Percentiles rank a stretch among this genome's conserved stretches.
Evolutionary conservation across 164 flowering plant species (phyloP).

Genomic region (Dillenia suffruticosa): DNA sequence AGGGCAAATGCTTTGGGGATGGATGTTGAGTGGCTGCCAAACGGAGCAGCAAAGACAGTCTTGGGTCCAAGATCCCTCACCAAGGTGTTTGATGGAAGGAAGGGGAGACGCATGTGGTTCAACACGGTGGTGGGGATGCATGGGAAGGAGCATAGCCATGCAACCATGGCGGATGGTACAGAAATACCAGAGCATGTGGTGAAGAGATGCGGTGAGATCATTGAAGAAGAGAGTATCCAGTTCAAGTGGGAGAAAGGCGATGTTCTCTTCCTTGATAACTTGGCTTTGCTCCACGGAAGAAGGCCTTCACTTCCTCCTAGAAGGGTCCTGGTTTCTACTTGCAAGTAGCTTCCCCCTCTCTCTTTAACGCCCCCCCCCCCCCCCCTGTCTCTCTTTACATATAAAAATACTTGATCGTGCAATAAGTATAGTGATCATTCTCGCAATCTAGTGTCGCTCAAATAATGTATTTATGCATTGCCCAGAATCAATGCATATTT

Average conservation of each 20-base stretch:
- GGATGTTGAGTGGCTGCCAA: conserved; percentile 52
- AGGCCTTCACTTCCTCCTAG: conserved; percentile 63
- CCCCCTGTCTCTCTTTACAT: too few species aligned
- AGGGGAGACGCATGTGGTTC: conserved; percentile 59
- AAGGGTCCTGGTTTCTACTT: conserved; percentile 48
- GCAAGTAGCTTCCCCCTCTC: conserved; percentile 22
- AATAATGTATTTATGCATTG: too few species aligned
- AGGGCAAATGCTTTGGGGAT: conserved; percentile 55
- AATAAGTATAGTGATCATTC: too few species aligned
- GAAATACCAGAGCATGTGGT: conserved; percentile 41
- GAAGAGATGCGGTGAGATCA: conserved; percentile 48
- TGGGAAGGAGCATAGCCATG: conserved; percentile 48
- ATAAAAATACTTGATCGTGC: too few species aligned
- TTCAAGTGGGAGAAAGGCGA: conserved; percentile 66
- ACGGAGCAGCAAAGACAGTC: conserved; percentile 42
- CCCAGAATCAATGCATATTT: too few species aligned
- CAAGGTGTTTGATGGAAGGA: conserved; percentile 44
- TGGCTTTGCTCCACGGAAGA: conserved; percentile 54
- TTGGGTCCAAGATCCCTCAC: conserved; percentile 38
- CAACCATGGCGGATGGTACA: conserved; percentile 46
- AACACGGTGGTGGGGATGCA: conserved; percentile 57
- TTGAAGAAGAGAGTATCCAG: conserved; percentile 64
- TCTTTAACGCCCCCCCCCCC: too few species aligned
- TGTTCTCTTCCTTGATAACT: conserved; percentile 57
- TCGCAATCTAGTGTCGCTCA: too few species aligned